These are phyloP conservation scores for Cyclostephanos tholiformis DNA, from an alignment of 108 stramenopile species.

Conservation along the genomic window DNA sequence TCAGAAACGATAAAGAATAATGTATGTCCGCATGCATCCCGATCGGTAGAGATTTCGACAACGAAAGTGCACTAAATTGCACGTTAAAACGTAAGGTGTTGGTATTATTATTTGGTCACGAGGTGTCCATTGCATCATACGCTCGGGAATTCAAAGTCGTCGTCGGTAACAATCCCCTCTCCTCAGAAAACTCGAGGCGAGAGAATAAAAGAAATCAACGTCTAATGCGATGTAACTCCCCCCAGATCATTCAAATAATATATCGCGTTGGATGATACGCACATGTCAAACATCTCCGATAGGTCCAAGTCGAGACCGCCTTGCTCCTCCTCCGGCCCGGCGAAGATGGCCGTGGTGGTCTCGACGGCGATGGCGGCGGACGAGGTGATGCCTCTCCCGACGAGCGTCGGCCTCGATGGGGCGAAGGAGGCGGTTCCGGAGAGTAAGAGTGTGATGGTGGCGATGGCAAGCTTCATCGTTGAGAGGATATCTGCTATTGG, in stretches of 20 bases:
- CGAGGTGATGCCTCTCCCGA: not conserved
- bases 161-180: not conserved
- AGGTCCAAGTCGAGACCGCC: conserved; percentile 82
- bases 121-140: too few relatives aligned
- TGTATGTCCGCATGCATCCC: too few relatives aligned
- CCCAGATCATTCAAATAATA: not conserved
- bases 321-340: conserved; percentile 63
- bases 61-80: too few relatives aligned
- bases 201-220: not conserved
- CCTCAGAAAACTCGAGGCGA: not conserved
- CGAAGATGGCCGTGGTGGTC: conserved; percentile 44
- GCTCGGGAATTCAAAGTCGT: too few relatives aligned
- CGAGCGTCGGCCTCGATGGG: conserved; percentile 33
- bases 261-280: not conserved
- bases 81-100: too few relatives aligned
- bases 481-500: too few relatives aligned
- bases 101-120: too few relatives aligned
- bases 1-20: too few relatives aligned
- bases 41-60: too few relatives aligned
- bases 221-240: not conserved
- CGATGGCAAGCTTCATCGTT: conserved; percentile 60
- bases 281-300: conserved; percentile 79
- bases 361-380: conserved; percentile 7
- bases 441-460: conserved; percentile 33
- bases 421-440: conserved; percentile 57